Base-by-base conservation (phyloP, 176 grass and related monocot genomes). In the Microstegium vimineum region DNA sequence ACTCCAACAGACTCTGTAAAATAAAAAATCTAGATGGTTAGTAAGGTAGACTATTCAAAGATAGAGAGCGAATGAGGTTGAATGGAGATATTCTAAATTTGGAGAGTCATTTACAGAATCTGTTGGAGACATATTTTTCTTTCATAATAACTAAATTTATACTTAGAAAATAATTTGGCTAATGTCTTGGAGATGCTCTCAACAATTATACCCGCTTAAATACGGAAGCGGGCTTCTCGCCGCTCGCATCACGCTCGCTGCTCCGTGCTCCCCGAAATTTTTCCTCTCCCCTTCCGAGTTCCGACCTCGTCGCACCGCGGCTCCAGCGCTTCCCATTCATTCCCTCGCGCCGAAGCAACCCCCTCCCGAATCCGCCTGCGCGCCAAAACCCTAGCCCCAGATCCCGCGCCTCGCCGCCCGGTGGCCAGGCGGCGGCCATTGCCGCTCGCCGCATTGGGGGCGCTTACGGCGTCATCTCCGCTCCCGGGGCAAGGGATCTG, bases 151-250 rank as follows among this genome's bases (percentile, higher is more conserved):
- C n/a, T n/a, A n/a, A n/a, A n/a, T n/a, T n/a, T n/a, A n/a, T n/a
- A n/a, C n/a, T n/a, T n/a, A n/a, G n/a, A n/a, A n/a, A n/a, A n/a
- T n/a, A n/a, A n/a, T n/a, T n/a, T n/a, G n/a, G n/a, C n/a, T n/a
- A n/a, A n/a, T n/a, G n/a, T n/a, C n/a, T n/a, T n/a, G n/a, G n/a
- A n/a, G n/a, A n/a, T n/a, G n/a, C n/a, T n/a, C n/a, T n/a, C n/a
- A 83, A 57, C 59, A 73, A 83, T 43, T 23, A 80, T n/a, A n/a
- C 73, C 42, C 86, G 86, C 66, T 88, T 78, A 73, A 83, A 72
- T 66, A 78, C 66, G 86, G 74, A 78, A 62, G 51, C 85, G 70
- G 62, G 45, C 33, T 6, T 64, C 62, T 56, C 27, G 47, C n/a
- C 28, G 52, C 75, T 67, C 26, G 45, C 77, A 22, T 68, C 62